Conservation (phyloP, 1,139 yeast genomes). For the Yamadazyma kanchanaburiensis region DNA sequence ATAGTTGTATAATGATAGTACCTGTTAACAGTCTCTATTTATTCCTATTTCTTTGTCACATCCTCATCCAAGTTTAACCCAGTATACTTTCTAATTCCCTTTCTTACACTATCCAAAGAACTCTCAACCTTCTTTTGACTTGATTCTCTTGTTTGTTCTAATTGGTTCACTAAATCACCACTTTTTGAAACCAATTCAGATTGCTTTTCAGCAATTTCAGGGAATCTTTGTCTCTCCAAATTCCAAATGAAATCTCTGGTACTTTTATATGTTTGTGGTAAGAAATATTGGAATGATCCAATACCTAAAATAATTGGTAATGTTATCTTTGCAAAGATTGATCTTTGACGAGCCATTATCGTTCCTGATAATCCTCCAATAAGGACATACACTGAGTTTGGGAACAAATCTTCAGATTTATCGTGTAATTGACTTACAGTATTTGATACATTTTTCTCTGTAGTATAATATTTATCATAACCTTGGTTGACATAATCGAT, state of each 20-base stretch:
- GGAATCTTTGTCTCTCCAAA: constrained; percentile 62
- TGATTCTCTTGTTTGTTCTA: constrained; percentile 35
- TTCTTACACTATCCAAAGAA: constrained; percentile 43
- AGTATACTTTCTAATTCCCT: constrained; percentile 54
- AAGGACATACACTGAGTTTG: constrained; percentile 68
- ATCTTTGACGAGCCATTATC: constrained; percentile 72
- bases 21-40: too few relatives aligned
- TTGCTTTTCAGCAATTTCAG: constrained; percentile 68
- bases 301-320: constrained; percentile 68
- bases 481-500: constrained; percentile 27
- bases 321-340: constrained; percentile 51
- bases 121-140: constrained; percentile 38
- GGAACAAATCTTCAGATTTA: constrained; percentile 69
- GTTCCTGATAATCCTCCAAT: constrained; percentile 82
- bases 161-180: constrained; percentile 41
- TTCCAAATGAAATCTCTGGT: constrained; percentile 61
- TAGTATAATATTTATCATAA: constrained; percentile 50
- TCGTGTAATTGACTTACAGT: constrained; percentile 71
- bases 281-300: constrained; percentile 66
- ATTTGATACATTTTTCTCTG: constrained; percentile 64
- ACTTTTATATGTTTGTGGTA: constrained; percentile 76
- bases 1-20: too few relatives aligned
- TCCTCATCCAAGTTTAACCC: constrained; percentile 69
- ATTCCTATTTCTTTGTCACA: constrained; percentile 54
- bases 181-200: constrained; percentile 42